Base-by-base conservation (phyloP, 2,329 filamentous ascomycete species). In the Fusarium sulawesiense region DNA sequence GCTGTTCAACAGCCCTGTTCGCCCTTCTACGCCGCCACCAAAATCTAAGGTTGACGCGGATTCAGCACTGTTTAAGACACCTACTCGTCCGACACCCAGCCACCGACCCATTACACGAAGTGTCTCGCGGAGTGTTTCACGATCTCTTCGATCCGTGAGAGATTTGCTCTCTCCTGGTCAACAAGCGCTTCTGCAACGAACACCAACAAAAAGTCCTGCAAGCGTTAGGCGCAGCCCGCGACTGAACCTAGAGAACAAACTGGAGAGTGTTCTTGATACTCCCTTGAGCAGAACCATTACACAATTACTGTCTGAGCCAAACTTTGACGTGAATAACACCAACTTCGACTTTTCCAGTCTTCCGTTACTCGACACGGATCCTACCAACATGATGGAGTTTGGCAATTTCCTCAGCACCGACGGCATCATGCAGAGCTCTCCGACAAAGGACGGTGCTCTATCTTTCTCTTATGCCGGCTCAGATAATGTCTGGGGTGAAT, bases 241-340 rank as follows among this genome's bases (percentile, higher is more conserved):
- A 32, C 76, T 77, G 9, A 76, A 79, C 41, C 80, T 84, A 44
- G 79, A 80, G 12, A 75, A 63, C 48, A 76, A 78, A 44, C 80
- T 84, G 47, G 79, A 80, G 10, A 75, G 66, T 49, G 67, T 80
- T 5, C 80, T 83, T 48, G 83, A 85, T 57, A 89, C 88, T 8
- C 89, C 89, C 0, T 86, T 91, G 73, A 89, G 88, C 3, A 84
- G 86, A 40, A 87, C 89, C 23, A 84, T 93, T 37, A 87, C 86
- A 68, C 86, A 91, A 72, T 82, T 93, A 64, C 82, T 92, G 21
- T 89, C 86, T 10, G 87, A 90, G 64, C 82, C 81, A 12, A 82
- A 84, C 45, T 84, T 87, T 71, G 73, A 80, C 78, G 12, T 80
- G 73, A 66, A 81, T 75, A 37, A 81, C 77, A 60, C 82, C 27